A percentile compares a stretch with the other conserved stretches of the same genome.
phyloP scores from a whole-genome alignment of 2,329 filamentous ascomycete genomes.

The Fusarium cyanostomum region DNA sequence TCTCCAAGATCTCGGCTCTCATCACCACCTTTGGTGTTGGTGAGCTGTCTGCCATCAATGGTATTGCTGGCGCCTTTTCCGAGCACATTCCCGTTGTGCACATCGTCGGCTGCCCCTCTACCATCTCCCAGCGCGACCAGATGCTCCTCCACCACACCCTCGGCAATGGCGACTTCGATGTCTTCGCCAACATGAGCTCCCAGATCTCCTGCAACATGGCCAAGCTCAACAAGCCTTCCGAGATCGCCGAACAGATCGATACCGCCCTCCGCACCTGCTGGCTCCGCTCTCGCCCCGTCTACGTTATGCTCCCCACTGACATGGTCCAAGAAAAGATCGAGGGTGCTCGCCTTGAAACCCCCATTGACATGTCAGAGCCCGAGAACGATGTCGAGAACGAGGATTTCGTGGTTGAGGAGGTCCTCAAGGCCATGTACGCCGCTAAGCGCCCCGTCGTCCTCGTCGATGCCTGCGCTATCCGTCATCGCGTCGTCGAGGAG shows the following conservation, averaged over 20 bases:
- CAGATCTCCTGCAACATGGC: slow-evolving; percentile 76
- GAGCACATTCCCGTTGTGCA: slow-evolving; percentile 78
- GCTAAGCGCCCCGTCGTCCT: slow-evolving; percentile 82
- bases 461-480: slow-evolving; percentile 83
- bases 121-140: slow-evolving; percentile 57
- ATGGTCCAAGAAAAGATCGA: slow-evolving; percentile 81
- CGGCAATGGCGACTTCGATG: slow-evolving; percentile 81
- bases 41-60: slow-evolving; percentile 78
- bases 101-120: slow-evolving; percentile 66
- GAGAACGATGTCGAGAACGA: slow-evolving; percentile 76
- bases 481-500: slow-evolving; percentile 77
- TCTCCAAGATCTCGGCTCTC: slow-evolving; percentile 75
- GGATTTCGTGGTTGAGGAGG: slow-evolving; percentile 82
- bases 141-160: slow-evolving; percentile 73
- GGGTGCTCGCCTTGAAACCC: slow-evolving; percentile 73
- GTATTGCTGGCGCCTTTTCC: slow-evolving; percentile 76
- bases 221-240: slow-evolving; percentile 73
- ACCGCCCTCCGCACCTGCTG: slow-evolving; percentile 79
- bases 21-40: slow-evolving; percentile 82
- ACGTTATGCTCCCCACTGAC: slow-evolving; percentile 84
- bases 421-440: slow-evolving; percentile 75
- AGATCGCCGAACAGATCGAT: slow-evolving; percentile 81
- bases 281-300: slow-evolving; percentile 79
- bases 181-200: slow-evolving; percentile 81
- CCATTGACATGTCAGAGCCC: slow-evolving; percentile 72